Base-by-base conservation (phyloP, 331 rosid genomes). In the Acacia concinna region DNA sequence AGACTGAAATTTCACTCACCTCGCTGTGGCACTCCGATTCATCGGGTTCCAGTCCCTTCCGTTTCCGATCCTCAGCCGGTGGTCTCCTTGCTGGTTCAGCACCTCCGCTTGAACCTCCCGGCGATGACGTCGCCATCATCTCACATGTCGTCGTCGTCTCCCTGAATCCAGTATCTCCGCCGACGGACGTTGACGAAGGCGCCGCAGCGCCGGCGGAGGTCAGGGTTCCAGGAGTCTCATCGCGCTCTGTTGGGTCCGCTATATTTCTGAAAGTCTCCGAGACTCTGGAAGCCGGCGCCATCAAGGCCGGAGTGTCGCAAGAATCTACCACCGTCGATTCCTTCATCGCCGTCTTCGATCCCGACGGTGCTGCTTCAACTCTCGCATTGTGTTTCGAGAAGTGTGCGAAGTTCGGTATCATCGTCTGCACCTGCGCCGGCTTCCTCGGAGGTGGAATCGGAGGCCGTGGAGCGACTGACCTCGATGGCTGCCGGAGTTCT, bases 281-380 rank as follows among this genome's bases (percentile, higher is more conserved):
- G 30, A 60, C 76, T 70, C 85, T 66, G 54, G 87, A 81, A 71
- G 20, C 71, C n/a, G 77, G 68, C 15, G 84, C 77, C 80, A 20
- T 80, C 69, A 57, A 73, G 13, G 85, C 77, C 44, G 90, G 91
- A 18, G 94, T 91, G 2, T 88, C 92, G 79, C 92, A 82, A 14
- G 97, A 94, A 72, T 89, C 97, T 37, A 88, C 95, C 72, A 86
- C 87, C 44, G 92, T 89, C 7, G 83, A 67, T 44, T 91, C 96
- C 79, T 65, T 86, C 34, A 38, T 82, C 43, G 71, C 79, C 38
- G 65, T 25, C 80, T 77, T 91, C 44, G 87, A 68, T 59, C 64
- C 67, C 56, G 92, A 76, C 41, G 88, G 86, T 35, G 78, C 80
- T 34, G 81, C 52, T 32, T 84, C 88, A 0, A 59, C 51, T 59